Evolutionary conservation across 495 filamentous ascomycete species (phyloP), one percentile per base, ranked within the genome.

Genomic region (Cudoniella acicularis): DNA sequence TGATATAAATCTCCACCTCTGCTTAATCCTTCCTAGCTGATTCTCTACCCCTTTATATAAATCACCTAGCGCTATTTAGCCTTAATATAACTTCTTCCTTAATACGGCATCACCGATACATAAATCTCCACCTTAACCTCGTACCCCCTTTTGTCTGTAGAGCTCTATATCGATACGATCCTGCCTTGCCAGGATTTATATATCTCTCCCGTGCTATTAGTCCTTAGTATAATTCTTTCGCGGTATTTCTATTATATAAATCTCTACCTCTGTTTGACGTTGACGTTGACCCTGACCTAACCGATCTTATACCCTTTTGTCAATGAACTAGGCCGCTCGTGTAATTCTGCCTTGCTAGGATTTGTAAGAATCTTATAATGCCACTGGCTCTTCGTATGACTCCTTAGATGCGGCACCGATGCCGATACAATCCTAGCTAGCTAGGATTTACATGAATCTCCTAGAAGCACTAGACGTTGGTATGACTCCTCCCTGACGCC

Each of bases 41-140:
- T 70, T 98, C 96, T 72, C 97, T 93, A 9, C 36, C 36, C 36
- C 16, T 41, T 16, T 41, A 16, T 16, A 41, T 41, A 16, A 41
- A 41, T 41, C 36, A 41, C 36, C 36, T 16, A 41, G 36, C 36
- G 16, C 36, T 16, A 16, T 16, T 16, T 41, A 9, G 16, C 36
- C 36, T 41, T 41, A 16, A 16, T 16, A 16, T 41, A 16, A 41
- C 36, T 41, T 8, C 36, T 41, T 16, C 36, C 36, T 8, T 8
- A 41, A 41, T 16, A 16, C 36, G 36, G 36, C 36, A 41, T 41
- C 36, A 41, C 36, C 36, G 36, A 8, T 41, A 16, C 36, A 41
- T 41, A 41, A 16, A 41, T 41, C 36, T 41, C 36, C 36, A 41
- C 36, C 9, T 41, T 41, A 9, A 8, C 16, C 9, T 41, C 9